Evolutionary conservation across 73 alveolate species (phyloP).

Genomic region (Tetrahymena borealis): DNA sequence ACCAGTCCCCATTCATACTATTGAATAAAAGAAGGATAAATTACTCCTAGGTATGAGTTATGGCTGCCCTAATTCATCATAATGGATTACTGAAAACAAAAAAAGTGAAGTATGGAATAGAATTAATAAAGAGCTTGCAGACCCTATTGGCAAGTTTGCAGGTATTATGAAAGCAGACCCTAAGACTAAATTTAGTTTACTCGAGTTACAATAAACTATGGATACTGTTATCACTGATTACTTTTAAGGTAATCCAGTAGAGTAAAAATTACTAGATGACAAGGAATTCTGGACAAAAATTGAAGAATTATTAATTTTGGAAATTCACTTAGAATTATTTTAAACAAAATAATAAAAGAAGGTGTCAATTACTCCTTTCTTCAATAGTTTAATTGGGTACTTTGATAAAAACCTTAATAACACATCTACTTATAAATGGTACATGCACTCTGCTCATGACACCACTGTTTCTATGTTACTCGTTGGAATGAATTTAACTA

Average conservation of each 20-base stretch:
- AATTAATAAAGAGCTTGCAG: background rate
- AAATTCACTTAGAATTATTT: background rate
- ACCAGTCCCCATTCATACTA: slow-evolving; percentile 21
- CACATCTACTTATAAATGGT: background rate
- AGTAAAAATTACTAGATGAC: too few relatives aligned
- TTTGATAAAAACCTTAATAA: background rate
- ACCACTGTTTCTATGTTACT: slow-evolving; percentile 9
- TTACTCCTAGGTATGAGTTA: slow-evolving; percentile 2
- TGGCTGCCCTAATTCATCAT: slow-evolving; percentile 5
- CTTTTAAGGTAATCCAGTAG: background rate
- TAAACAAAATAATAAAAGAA: background rate
- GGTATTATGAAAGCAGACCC: slow-evolving; percentile 3
- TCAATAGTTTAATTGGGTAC: background rate
- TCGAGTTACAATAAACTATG: background rate
- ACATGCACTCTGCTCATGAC: slow-evolving; percentile 35
- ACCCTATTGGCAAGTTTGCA: background rate
- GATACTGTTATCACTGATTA: slow-evolving; percentile 10
- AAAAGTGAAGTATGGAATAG: background rate
- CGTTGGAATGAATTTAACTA: slow-evolving; percentile 25
- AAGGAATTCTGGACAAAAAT: background rate
- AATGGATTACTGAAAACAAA: background rate
- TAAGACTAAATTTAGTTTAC: background rate
- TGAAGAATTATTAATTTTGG: background rate
- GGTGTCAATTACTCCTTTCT: slow-evolving; percentile 20
- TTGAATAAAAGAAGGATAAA: background rate